Evolutionary conservation across 495 filamentous ascomycete genomes (phyloP).

Genomic region (Neurospora sp.): DNA sequence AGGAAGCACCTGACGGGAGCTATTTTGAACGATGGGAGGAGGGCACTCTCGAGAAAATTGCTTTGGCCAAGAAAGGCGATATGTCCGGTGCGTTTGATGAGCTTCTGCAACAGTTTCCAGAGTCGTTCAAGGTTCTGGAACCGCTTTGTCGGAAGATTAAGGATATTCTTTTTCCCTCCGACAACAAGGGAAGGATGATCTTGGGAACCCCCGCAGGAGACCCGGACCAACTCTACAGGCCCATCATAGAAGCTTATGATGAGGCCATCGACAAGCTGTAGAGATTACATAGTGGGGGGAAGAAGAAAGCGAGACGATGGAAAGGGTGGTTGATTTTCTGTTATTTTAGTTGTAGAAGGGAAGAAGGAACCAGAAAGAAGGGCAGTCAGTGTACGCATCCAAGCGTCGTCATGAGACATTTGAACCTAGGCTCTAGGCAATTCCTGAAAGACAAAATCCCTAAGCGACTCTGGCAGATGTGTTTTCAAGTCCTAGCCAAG

Average conservation of each 20-base stretch:
- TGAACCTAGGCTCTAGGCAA: neutral
- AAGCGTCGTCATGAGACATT: neutral
- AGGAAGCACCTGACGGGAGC: neutral
- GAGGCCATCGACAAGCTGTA: neutral
- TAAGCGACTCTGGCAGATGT: neutral
- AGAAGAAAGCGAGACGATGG: neutral
- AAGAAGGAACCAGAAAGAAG: neutral
- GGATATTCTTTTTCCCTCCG: neutral
- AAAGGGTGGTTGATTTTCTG: neutral
- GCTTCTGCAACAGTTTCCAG: too few relatives aligned
- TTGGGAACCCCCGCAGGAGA: neutral
- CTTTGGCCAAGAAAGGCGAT: neutral
- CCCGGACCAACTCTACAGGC: neutral
- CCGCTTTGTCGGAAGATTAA: neutral
- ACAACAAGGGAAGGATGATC: neutral
- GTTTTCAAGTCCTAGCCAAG: neutral
- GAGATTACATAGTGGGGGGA: neutral
- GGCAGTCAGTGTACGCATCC: neutral
- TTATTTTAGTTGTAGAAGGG: neutral
- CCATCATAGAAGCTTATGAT: neutral
- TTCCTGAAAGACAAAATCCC: neutral
- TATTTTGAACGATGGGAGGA: neutral
- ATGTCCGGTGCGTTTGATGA: too few relatives aligned
- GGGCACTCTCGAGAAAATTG: neutral
- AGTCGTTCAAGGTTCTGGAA: too few relatives aligned